These are phyloP conservation scores for Cladosporium sp. DNA, from an alignment of 2,329 filamentous ascomycete genomes.

Conservation along the genomic window DNA sequence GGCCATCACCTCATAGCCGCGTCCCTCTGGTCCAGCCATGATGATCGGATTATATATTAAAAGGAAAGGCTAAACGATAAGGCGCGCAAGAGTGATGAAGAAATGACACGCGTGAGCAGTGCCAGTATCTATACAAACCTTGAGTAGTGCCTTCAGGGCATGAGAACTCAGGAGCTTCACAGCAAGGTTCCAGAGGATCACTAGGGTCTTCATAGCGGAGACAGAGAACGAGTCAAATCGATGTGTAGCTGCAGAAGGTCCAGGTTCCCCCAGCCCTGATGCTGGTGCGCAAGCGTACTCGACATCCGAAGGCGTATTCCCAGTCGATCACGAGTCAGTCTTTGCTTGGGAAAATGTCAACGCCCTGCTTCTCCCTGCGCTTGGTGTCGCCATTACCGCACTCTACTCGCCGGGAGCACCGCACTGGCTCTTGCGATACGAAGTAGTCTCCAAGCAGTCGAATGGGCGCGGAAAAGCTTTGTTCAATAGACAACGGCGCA, in stretches of 20 bases:
- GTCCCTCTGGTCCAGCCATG: conserved; percentile 9
- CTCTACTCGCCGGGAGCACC: neutral
- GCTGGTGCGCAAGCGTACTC: neutral
- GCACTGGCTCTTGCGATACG: neutral
- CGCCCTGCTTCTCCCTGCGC: neutral
- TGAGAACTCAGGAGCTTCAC: neutral
- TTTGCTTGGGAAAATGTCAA: neutral
- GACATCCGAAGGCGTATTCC: neutral
- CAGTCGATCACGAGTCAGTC: neutral
- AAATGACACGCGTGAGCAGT: neutral
- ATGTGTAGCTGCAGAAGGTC: neutral
- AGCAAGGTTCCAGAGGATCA: conserved; percentile 6
- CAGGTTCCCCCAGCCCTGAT: conserved; percentile 1
- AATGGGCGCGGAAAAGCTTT: neutral
- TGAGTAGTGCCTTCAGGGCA: neutral
- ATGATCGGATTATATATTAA: neutral
- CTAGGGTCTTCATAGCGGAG: conserved; percentile 7
- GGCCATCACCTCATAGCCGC: conserved; percentile 9
- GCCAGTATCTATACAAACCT: neutral
- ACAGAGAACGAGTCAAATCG: neutral
- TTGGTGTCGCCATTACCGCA: neutral
- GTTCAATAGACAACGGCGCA: neutral
- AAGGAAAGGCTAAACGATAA: neutral
- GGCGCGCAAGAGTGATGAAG: neutral
- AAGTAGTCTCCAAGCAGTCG: neutral